These are phyloP conservation scores for Trichoderma koningii DNA, from an alignment of 2,329 filamentous ascomycete species.

Conservation along the genomic window DNA sequence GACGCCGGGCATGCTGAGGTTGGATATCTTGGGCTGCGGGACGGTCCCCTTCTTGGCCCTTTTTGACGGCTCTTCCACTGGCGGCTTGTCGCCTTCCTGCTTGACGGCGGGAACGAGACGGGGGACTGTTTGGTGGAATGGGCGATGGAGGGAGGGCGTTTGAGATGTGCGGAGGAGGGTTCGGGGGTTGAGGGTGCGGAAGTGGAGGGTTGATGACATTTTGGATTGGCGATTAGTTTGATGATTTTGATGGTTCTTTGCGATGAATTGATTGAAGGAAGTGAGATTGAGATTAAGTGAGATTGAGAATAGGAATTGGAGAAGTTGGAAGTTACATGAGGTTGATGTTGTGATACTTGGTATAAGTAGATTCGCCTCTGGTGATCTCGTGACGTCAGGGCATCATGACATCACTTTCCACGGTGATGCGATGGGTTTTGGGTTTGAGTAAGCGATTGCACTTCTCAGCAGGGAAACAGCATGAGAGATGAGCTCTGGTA, in stretches of 20 bases:
- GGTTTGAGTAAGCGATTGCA: not conserved
- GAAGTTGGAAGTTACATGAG: not conserved
- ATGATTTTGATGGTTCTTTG: not conserved
- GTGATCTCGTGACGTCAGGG: slow-evolving; percentile 23
- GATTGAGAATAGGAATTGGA: not conserved
- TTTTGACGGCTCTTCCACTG: not conserved
- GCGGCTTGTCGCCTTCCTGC: slow-evolving; percentile 7
- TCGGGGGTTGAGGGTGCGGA: not conserved
- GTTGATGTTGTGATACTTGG: not conserved
- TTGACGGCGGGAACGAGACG: slow-evolving; percentile 1
- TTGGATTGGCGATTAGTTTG: not conserved
- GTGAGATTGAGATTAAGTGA: not conserved
- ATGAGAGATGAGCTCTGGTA: not conserved
- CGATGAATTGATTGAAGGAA: not conserved
- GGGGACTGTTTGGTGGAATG: slow-evolving; percentile 9
- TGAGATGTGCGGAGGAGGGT: slow-evolving; percentile 6
- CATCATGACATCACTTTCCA: slow-evolving; percentile 29
- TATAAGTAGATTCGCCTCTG: slow-evolving; percentile 2
- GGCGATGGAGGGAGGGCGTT: slow-evolving; percentile 7
- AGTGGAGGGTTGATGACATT: slow-evolving; percentile 16
- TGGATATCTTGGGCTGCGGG: slow-evolving; percentile 55
- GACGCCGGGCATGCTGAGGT: slow-evolving; percentile 47
- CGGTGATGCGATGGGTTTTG: not conserved
- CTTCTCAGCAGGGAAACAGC: not conserved
- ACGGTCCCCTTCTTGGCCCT: slow-evolving; percentile 36